A percentile compares a stretch with the other conserved stretches of the same genome.
These are phyloP conservation scores for Cutaneotrichosporon dermatis DNA, from an alignment of 1,284 basidiomycete species.

Conservation along the genomic window DNA sequence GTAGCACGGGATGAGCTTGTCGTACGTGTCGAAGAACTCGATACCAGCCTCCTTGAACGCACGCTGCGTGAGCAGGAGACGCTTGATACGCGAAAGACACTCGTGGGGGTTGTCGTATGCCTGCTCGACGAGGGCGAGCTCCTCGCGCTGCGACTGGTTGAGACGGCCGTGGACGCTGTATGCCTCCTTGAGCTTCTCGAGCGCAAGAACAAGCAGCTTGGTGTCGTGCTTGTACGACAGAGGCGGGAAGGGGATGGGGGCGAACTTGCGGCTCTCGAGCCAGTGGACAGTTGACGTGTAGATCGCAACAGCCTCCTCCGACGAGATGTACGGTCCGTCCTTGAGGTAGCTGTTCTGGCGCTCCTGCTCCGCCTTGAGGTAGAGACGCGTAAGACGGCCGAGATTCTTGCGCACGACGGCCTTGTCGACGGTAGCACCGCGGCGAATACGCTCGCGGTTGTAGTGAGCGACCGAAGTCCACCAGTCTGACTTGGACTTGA, in stretches of 20 bases:
- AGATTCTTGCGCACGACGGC: constrained; percentile 63
- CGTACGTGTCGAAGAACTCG: constrained; percentile 75
- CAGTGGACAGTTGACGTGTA: constrained; percentile 97
- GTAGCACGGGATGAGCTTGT: constrained; percentile 95
- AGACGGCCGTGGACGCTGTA: constrained; percentile 96
- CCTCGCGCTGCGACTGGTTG: constrained; percentile 94
- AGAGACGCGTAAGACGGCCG: constrained; percentile 60
- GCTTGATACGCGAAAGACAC: constrained; percentile 89
- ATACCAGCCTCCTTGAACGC: constrained; percentile 98
- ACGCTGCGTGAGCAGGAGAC: constrained; percentile 86
- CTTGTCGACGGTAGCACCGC: constrained; percentile 97
- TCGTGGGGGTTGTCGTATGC: constrained; percentile 64
- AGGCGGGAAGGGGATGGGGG: constrained; percentile 96
- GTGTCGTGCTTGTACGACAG: constrained; percentile 98
- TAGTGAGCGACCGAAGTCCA: constrained; percentile 82
- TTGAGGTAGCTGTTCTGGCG: constrained; percentile 94
- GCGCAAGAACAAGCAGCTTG: constrained; percentile 85
- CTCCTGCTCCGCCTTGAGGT: constrained; percentile 96
- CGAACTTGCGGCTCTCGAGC: constrained; percentile 89
- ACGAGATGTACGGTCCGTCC: constrained; percentile 94
- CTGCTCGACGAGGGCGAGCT: constrained; percentile 91
- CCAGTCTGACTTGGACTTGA: constrained; percentile 99
- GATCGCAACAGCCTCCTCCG: constrained; percentile 94
- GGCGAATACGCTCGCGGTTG: constrained; percentile 57
- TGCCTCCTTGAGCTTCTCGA: constrained; percentile 95